phyloP scores from a whole-genome alignment of 257 asterid species.

The Ilex aquifolium region DNA sequence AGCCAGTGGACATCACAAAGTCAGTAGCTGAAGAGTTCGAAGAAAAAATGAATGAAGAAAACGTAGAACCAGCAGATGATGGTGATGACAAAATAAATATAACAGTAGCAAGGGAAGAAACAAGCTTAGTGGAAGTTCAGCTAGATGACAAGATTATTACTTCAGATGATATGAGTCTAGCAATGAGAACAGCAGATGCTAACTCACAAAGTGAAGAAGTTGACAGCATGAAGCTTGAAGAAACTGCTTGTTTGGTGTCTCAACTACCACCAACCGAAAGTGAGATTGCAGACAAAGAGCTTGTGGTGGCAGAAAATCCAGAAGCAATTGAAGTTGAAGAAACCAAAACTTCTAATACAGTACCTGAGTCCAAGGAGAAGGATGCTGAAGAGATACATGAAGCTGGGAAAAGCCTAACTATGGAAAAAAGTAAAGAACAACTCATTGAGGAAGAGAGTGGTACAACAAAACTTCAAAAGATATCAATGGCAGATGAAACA shows the following conservation, averaged over 20 bases:
- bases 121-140: slow-evolving; percentile 16
- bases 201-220: slow-evolving; percentile 15
- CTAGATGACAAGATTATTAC: not conserved
- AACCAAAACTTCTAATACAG: slow-evolving; percentile 7
- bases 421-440: not conserved
- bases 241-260: slow-evolving; percentile 3
- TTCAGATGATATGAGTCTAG: slow-evolving; percentile 20
- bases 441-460: too few species aligned
- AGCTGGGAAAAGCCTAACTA: slow-evolving; percentile 4
- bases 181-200: slow-evolving; percentile 6
- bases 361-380: slow-evolving; percentile 7
- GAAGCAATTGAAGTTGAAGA: slow-evolving; percentile 20
- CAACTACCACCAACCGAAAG: slow-evolving; percentile 1
- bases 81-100: slow-evolving; percentile 3
- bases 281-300: not conserved
- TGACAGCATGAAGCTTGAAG: slow-evolving; percentile 8
- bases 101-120: slow-evolving; percentile 9
- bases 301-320: not conserved
- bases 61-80: slow-evolving; percentile 2
- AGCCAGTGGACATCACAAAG: slow-evolving; percentile 14
- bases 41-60: not conserved
- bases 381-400: not conserved
- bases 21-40: slow-evolving; percentile 10
- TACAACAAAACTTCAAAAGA: too few species aligned
- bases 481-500: too few species aligned